Percentiles rank a stretch among this genome's conserved stretches.
Evolutionary conservation across 176 grass and related monocot species (phyloP).

Genomic region (Poa annua): DNA sequence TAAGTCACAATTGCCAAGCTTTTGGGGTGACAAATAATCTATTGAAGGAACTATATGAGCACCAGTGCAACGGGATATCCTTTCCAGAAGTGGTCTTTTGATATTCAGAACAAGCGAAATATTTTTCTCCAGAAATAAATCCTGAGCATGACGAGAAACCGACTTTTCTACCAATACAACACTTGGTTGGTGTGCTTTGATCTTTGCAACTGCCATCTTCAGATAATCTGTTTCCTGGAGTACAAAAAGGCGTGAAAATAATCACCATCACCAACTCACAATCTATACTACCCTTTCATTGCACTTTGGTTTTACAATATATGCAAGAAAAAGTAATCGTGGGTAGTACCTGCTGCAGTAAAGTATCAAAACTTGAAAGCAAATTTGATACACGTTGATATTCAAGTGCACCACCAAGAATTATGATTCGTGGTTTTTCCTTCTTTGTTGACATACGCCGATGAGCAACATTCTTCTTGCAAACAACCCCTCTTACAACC

Average conservation of each 20-base stretch:
- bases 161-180: conserved; percentile 96
- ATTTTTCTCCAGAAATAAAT: conserved; percentile 83
- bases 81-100: conserved; percentile 87
- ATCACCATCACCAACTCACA: conserved; percentile 35
- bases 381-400: conserved; percentile 96
- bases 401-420: conserved; percentile 96
- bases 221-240: conserved; percentile 95
- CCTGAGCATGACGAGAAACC: conserved; percentile 91
- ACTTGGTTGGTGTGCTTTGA: conserved; percentile 90
- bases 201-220: conserved; percentile 97
- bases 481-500: conserved; percentile 94
- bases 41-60: conserved; percentile 92
- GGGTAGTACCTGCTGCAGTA: conserved; percentile 86
- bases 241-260: conserved; percentile 35
- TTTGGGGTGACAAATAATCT: conserved; percentile 86
- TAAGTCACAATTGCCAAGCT: conserved; percentile 85
- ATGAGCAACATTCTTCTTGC: conserved; percentile 98
- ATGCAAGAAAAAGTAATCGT: conserved; percentile 20
- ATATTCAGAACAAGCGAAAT: conserved; percentile 98
- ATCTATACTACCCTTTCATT: conserved; percentile 1
- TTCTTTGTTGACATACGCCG: conserved; percentile 79
- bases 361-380: conserved; percentile 99
- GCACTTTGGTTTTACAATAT: conserved; percentile 28
- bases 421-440: conserved; percentile 73
- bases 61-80: conserved; percentile 93